These are phyloP conservation scores for Rubroshorea leprosula DNA, from an alignment of 345 rosid genomes.

Conservation along the genomic window DNA sequence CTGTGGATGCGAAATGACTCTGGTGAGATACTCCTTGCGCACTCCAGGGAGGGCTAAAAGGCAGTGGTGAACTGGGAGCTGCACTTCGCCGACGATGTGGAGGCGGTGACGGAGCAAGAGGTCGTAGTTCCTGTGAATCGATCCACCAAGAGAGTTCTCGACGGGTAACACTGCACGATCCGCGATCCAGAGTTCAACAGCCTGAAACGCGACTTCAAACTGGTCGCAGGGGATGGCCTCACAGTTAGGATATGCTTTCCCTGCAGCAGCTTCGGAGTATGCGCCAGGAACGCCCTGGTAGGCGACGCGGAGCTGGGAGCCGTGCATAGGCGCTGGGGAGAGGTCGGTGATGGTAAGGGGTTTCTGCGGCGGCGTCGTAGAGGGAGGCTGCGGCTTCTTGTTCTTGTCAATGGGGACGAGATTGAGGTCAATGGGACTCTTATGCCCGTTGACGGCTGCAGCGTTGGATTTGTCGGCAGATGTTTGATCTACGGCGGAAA, in stretches of 20 bases:
- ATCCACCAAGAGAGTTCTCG: constrained; percentile 93
- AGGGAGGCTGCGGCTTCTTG: constrained; percentile 17
- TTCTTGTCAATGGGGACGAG: constrained; percentile 45
- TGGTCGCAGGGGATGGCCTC: constrained; percentile 97
- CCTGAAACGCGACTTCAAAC: constrained; percentile 93
- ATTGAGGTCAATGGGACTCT: constrained; percentile 37
- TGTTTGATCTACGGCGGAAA: constrained; percentile 4
- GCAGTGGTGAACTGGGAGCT: constrained; percentile 91
- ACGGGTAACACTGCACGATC: constrained; percentile 93
- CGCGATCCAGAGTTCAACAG: constrained; percentile 98
- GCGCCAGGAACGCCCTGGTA: constrained; percentile 99
- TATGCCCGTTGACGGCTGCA: constrained; percentile 22
- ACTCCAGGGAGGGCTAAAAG: constrained; percentile 90
- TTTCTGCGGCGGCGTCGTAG: constrained; percentile 25
- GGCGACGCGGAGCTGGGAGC: constrained; percentile 80
- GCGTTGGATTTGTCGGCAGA: constrained; percentile 13
- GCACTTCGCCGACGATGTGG: constrained; percentile 96
- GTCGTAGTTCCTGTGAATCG: constrained; percentile 93
- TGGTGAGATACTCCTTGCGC: constrained; percentile 61
- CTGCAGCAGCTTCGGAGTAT: constrained; percentile 95
- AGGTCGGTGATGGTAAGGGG: constrained; percentile 66
- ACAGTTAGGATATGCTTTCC: constrained; percentile 88
- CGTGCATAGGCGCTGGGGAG: constrained; percentile 88
- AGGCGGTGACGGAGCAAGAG: constrained; percentile 95
- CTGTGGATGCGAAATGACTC: constrained; percentile 95